Evolutionary conservation across 306 rosid genomes (phyloP), one percentile per base, ranked within the genome.

Genomic region (Pterocarpus santalinus): DNA sequence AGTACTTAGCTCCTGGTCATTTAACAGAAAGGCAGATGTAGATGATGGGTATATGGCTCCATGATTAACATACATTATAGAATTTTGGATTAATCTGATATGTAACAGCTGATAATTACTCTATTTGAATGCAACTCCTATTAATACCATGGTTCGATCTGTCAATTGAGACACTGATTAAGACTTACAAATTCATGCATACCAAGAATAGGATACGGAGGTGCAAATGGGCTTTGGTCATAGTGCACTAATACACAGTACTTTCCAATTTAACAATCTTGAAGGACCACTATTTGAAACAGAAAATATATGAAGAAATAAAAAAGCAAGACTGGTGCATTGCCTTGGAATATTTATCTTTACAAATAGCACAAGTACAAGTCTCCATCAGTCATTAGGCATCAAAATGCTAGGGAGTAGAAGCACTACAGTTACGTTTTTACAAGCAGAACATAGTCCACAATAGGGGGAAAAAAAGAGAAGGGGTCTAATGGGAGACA

Each of bases 401-500:
- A 16, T 76, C 14, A 73, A 33, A 60, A 78, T 33, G 52, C 47
- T 22, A 28, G 47, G 62, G 15, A 15, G 32, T 22, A 70, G 58
- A 22, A 52, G 68, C 71, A 28, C 49, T 53, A 52, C 0, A 10
- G 52, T 79, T 66, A 43, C 47, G 5, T 43, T 52, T 70, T 71
- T 72, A 67, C 85, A 65, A 44, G 81, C 15, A 12, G 44, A 82
- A 39, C 64, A 82, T 32, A 69, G 17, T 73, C 57, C 64, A 32
- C 13, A 52, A 46, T 55, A 39, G 8, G 35, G 36, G 34, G n/a
- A 2, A 6, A 2, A 9, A 5, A 5, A 38, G 43, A 38, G 43
- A 38, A 38, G 43, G 8, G 38, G 11, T 22, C n/a, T 5, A 62
- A 51, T 14, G 17, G 0, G 34, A 51, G 78, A 33, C 30, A 72